Evolutionary conservation across 2,329 filamentous ascomycete species (phyloP).

Genomic region (Ampelomyces quisqualis): DNA sequence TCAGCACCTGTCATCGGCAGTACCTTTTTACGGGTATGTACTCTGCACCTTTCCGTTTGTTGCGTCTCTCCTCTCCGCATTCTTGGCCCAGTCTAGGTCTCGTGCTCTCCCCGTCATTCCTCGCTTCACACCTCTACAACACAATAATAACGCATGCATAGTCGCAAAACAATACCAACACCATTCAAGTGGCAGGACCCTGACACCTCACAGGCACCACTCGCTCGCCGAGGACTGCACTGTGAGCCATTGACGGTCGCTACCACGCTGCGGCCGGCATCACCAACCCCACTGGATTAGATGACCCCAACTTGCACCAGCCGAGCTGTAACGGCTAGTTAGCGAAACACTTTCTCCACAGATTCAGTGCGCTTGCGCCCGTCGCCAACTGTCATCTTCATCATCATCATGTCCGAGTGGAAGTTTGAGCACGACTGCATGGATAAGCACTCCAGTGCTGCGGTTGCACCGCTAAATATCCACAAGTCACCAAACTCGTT

Average conservation of each 20-base stretch:
- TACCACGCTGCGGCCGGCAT: slow-evolving; percentile 10
- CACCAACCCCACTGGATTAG: slow-evolving; percentile 20
- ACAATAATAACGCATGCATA: slow-evolving; percentile 32
- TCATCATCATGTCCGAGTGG: slow-evolving; percentile 33
- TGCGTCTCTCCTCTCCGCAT: slow-evolving; percentile 26
- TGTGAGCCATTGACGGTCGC: slow-evolving; percentile 4
- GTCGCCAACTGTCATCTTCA: background rate
- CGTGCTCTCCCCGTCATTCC: slow-evolving; percentile 32
- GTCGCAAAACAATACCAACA: slow-evolving; percentile 15
- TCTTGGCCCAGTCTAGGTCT: slow-evolving; percentile 24
- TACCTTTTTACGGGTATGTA: slow-evolving; percentile 25
- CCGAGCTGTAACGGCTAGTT: slow-evolving; percentile 29
- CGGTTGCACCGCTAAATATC: slow-evolving; percentile 42
- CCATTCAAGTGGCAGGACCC: too few species aligned
- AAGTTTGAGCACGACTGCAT: slow-evolving; percentile 26
- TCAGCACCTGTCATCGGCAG: slow-evolving; percentile 12
- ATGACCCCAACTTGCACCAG: slow-evolving; percentile 30
- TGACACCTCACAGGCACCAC: too few species aligned
- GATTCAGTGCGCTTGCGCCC: background rate
- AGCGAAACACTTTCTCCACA: slow-evolving; percentile 18
- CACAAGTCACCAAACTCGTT: slow-evolving; percentile 39
- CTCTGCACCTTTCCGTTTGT: slow-evolving; percentile 29
- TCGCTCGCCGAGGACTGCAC: too few species aligned
- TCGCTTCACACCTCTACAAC: slow-evolving; percentile 23
- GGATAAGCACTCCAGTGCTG: slow-evolving; percentile 39